Evolutionary conservation across 2,329 filamentous ascomycete species (phyloP).

Genomic region (Clathrospora elynae): DNA sequence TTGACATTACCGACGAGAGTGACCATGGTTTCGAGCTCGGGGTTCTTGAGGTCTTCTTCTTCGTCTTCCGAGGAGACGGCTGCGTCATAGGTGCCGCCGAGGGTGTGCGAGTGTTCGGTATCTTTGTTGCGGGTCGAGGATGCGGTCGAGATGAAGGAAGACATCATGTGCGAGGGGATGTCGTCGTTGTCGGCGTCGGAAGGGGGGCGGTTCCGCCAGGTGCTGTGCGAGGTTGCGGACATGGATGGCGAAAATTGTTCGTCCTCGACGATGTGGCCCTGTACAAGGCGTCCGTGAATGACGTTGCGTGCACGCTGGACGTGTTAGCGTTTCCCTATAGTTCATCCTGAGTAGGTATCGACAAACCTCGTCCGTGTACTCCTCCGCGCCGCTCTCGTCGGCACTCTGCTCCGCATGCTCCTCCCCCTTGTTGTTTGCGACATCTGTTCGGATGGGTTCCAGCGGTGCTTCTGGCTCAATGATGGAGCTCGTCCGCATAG

Average conservation of each 20-base stretch:
- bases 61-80: conserved; percentile 87
- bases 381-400: conserved; percentile 35
- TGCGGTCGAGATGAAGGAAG: conserved; percentile 79
- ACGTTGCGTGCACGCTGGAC: conserved; percentile 76
- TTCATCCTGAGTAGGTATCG: neutral
- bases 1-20: conserved; percentile 96
- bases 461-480: conserved; percentile 40
- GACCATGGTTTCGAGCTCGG: conserved; percentile 88
- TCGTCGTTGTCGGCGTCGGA: conserved; percentile 55
- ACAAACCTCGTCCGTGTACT: conserved; percentile 70
- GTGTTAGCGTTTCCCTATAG: conserved; percentile 18
- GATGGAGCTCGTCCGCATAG: conserved; percentile 43
- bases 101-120: conserved; percentile 65
- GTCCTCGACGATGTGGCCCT: conserved; percentile 94
- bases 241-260: conserved; percentile 80
- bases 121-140: conserved; percentile 56
- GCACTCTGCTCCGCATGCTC: conserved; percentile 24
- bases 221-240: conserved; percentile 66
- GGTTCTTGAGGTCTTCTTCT: conserved; percentile 82
- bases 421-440: conserved; percentile 24
- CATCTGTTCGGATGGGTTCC: conserved; percentile 30
- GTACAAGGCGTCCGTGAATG: conserved; percentile 85
- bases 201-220: conserved; percentile 49
- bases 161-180: conserved; percentile 84
- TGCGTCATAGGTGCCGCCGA: conserved; percentile 85